phyloP scores from a whole-genome alignment of 2,329 filamentous ascomycete species.

The Magnaporthiopsis incrustans region DNA sequence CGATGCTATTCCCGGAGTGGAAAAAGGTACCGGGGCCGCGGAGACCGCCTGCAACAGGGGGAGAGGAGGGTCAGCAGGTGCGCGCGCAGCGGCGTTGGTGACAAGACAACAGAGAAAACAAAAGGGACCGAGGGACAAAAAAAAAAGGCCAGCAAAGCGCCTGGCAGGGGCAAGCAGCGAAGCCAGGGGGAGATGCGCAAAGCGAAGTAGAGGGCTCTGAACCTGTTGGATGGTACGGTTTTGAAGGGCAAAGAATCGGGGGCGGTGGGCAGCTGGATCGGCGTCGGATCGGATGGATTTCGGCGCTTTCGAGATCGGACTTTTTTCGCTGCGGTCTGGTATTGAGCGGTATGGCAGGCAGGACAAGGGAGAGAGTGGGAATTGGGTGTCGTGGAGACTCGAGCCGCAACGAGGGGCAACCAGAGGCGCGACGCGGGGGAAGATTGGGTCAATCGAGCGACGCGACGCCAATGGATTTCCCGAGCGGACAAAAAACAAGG shows the following conservation, averaged over 20 bases:
- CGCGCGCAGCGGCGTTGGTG: too few species aligned
- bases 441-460: not conserved
- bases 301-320: not conserved
- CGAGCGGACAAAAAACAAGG: constrained; percentile 1
- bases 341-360: not conserved
- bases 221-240: not conserved
- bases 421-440: not conserved
- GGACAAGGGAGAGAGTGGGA: not conserved
- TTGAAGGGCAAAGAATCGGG: not conserved
- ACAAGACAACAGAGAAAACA: not conserved
- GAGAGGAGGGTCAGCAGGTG: not conserved
- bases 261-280: not conserved
- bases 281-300: not conserved
- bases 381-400: not conserved
- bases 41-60: not conserved
- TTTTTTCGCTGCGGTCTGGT: not conserved
- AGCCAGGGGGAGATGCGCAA: not conserved
- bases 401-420: not conserved
- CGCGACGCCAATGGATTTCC: not conserved
- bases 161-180: not conserved
- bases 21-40: not conserved
- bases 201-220: not conserved
- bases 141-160: not conserved
- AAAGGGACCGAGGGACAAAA: not conserved
- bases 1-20: too few species aligned